These are phyloP conservation scores for Clitocybe nebularis DNA, from an alignment of 1,284 basidiomycete species.

Conservation along the genomic window DNA sequence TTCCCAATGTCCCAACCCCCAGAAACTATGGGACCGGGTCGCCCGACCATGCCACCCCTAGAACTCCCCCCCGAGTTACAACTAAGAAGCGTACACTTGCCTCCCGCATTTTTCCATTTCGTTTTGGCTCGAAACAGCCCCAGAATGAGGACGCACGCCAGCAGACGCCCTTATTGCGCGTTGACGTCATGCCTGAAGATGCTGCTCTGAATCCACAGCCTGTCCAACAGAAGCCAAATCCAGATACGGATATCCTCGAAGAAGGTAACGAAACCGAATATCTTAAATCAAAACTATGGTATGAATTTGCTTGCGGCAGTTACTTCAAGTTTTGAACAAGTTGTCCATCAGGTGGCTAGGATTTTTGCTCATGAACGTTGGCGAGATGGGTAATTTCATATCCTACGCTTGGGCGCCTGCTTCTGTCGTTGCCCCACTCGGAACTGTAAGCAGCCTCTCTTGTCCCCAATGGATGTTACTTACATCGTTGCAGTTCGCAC, in stretches of 20 bases:
- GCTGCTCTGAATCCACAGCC: slow-evolving; percentile 23
- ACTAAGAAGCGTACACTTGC: slow-evolving; percentile 15
- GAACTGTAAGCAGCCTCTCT: slow-evolving; percentile 61
- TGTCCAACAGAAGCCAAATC: slow-evolving; percentile 11
- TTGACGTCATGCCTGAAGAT: slow-evolving; percentile 31
- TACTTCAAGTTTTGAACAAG: too few relatives aligned
- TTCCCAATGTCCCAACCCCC: slow-evolving; percentile 13
- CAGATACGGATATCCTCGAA: slow-evolving; percentile 19
- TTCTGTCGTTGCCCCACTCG: slow-evolving; percentile 91
- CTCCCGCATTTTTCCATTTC: slow-evolving; percentile 20
- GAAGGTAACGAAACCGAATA: slow-evolving; percentile 61
- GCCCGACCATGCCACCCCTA: slow-evolving; percentile 7
- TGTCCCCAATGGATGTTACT: slow-evolving; percentile 5
- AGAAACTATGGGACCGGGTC: slow-evolving; percentile 21
- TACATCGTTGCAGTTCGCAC: slow-evolving; percentile 57
- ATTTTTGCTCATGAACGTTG: slow-evolving; percentile 85
- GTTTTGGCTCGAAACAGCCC: slow-evolving; percentile 10
- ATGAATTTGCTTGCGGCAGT: too few relatives aligned
- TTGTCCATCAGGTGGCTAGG: slow-evolving; percentile 78
- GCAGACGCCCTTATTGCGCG: slow-evolving; percentile 21
- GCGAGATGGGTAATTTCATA: slow-evolving; percentile 90
- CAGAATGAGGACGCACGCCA: background rate
- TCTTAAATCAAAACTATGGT: slow-evolving; percentile 82
- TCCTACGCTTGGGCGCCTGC: slow-evolving; percentile 81
- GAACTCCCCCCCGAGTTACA: background rate